phyloP scores from a whole-genome alignment of 176 grass and related monocot species.

The Tillandsia fasciculata region DNA sequence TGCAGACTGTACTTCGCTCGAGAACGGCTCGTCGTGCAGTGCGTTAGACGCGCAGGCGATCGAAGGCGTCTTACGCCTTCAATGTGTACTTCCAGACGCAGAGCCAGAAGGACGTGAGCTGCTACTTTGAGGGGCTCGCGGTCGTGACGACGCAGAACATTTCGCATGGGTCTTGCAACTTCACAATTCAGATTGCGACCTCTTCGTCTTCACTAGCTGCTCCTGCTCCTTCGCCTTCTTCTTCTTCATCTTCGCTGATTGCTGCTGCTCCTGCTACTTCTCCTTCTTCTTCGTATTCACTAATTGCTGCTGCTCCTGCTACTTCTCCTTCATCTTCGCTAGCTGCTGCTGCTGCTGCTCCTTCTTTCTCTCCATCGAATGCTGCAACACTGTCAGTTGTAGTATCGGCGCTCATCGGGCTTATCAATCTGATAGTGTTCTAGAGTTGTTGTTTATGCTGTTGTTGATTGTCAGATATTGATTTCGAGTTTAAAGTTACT shows the following conservation, averaged over 20 bases:
- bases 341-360: too few relatives aligned
- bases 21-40: slow-evolving; percentile 34
- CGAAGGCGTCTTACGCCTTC: slow-evolving; percentile 67
- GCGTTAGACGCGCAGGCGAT: slow-evolving; percentile 39
- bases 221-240: neutral
- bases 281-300: neutral
- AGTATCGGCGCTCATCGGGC: neutral
- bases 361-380: too few relatives aligned
- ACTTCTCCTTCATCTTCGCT: neutral
- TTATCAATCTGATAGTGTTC: neutral
- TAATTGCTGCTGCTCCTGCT: neutral
- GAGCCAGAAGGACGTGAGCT: slow-evolving; percentile 29
- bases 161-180: slow-evolving; percentile 36
- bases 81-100: slow-evolving; percentile 54
- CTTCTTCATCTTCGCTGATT: neutral
- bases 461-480: neutral
- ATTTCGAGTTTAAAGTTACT: neutral
- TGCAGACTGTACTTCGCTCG: slow-evolving; percentile 60
- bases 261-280: neutral
- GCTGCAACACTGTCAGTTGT: neutral
- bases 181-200: slow-evolving; percentile 35
- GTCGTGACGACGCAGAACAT: slow-evolving; percentile 32
- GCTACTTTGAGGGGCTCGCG: slow-evolving; percentile 45
- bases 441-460: neutral
- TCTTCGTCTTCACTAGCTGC: slow-evolving; percentile 1